Conservation (phyloP, 2,329 filamentous ascomycete species). For the Penicillium rolfsii region DNA sequence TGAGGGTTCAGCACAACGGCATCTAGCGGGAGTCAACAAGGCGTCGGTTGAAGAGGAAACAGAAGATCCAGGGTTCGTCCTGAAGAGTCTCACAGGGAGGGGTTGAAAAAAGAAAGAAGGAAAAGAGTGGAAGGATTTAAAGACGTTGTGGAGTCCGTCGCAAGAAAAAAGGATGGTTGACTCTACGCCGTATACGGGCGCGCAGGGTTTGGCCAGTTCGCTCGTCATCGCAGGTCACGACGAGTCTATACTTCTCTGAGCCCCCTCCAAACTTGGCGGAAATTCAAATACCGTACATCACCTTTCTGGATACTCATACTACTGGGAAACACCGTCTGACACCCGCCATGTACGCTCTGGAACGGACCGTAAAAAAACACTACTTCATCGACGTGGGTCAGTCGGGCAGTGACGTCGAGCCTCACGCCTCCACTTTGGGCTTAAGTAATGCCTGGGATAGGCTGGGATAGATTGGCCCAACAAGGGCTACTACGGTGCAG, state of each 20-base stretch:
- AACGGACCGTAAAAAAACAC: background rate
- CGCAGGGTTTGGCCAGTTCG: conserved; percentile 12
- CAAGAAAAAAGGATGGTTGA: background rate
- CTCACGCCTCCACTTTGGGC: background rate
- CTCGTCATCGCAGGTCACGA: background rate
- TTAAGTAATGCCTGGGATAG: background rate
- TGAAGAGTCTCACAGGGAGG: background rate
- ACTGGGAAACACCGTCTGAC: no score
- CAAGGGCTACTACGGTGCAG: background rate
- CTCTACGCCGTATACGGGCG: background rate
- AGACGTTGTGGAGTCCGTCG: conserved; percentile 2
- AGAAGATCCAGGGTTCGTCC: background rate
- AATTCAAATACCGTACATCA: no score
- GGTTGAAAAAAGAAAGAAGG: background rate
- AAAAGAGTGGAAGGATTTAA: background rate
- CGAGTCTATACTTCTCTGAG: background rate
- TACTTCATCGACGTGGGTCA: background rate
- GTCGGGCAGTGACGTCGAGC: conserved; percentile 23
- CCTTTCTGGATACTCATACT: no score
- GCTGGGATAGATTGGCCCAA: conserved; percentile 1
- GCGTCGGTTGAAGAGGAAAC: background rate
- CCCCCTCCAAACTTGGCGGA: no score
- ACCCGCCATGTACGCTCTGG: no score
- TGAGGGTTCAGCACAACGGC: conserved; percentile 7
- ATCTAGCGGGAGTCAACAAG: background rate